A percentile compares a stretch with the other conserved stretches of the same genome.
Evolutionary conservation across 2,329 filamentous ascomycete genomes (phyloP).

Genomic region (Fusarium sp.): DNA sequence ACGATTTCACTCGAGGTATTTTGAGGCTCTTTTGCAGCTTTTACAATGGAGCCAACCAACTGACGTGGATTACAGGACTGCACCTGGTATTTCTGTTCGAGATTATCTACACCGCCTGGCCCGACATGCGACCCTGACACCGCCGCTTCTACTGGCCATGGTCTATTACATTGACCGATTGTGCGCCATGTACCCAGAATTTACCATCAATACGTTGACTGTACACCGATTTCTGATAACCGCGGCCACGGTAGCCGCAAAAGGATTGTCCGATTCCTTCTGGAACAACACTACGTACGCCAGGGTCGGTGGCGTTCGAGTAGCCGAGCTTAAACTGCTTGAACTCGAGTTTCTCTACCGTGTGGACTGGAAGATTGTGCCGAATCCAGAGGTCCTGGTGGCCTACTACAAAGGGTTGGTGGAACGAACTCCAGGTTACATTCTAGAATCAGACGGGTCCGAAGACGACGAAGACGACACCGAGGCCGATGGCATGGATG

Average conservation of each 20-base stretch:
- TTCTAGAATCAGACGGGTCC: slow-evolving; percentile 57
- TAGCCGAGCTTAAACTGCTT: slow-evolving; percentile 88
- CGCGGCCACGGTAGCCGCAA: slow-evolving; percentile 93
- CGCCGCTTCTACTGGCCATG: slow-evolving; percentile 96
- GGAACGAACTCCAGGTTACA: slow-evolving; percentile 70
- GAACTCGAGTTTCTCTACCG: slow-evolving; percentile 94
- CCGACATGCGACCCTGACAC: slow-evolving; percentile 91
- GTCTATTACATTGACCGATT: slow-evolving; percentile 98
- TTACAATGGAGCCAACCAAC: slow-evolving; percentile 25
- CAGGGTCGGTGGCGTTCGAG: slow-evolving; percentile 89
- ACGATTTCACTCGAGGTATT: slow-evolving; percentile 91
- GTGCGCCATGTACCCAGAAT: slow-evolving; percentile 91
- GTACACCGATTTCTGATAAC: slow-evolving; percentile 98
- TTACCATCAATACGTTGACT: slow-evolving; percentile 95
- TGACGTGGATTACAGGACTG: slow-evolving; percentile 57
- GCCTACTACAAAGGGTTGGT: slow-evolving; percentile 94
- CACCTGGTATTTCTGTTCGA: slow-evolving; percentile 91
- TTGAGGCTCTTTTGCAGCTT: slow-evolving; percentile 4
- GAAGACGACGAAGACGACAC: slow-evolving; percentile 48
- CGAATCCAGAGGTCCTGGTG: slow-evolving; percentile 90
- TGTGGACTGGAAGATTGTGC: slow-evolving; percentile 97
- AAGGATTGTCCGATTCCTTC: slow-evolving; percentile 95
- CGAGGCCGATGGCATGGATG: slow-evolving; percentile 39
- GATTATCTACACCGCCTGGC: slow-evolving; percentile 95
- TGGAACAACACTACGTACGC: slow-evolving; percentile 99